These are phyloP conservation scores for Chaetomium cochliodes DNA, from an alignment of 495 filamentous ascomycete genomes.

Conservation along the genomic window DNA sequence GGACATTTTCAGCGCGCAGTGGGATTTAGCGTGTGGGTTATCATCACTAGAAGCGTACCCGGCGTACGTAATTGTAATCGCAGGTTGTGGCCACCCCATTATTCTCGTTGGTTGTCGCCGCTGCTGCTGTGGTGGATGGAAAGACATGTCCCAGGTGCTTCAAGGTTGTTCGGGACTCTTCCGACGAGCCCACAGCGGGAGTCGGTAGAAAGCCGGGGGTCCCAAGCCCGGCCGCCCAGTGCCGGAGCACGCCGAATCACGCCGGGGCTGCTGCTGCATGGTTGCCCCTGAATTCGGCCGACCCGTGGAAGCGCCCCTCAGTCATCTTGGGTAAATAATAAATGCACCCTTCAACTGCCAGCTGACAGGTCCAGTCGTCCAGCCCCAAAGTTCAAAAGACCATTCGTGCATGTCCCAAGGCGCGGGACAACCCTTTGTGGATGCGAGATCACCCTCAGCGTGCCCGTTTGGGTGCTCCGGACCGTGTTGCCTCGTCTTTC, in stretches of 20 bases:
- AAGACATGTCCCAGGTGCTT: too few species aligned
- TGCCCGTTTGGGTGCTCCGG: slow-evolving; percentile 33
- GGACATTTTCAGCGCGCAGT: not conserved
- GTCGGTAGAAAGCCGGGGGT: not conserved
- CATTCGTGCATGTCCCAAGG: slow-evolving; percentile 20
- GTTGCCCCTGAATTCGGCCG: not conserved
- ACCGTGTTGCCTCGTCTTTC: slow-evolving; percentile 14
- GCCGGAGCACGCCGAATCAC: not conserved
- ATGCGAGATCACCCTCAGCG: slow-evolving; percentile 22
- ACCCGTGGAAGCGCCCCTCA: not conserved
- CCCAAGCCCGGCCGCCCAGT: not conserved
- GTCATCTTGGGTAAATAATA: slow-evolving; percentile 15
- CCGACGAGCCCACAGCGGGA: not conserved
- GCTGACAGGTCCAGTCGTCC: not conserved
- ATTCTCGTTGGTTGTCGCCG: not conserved
- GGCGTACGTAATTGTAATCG: slow-evolving; percentile 12
- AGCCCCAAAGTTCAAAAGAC: not conserved
- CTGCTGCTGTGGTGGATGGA: not conserved
- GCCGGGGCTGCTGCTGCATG: not conserved
- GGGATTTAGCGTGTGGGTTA: not conserved
- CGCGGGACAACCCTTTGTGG: slow-evolving; percentile 22
- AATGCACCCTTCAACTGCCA: not conserved
- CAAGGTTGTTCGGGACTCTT: not conserved
- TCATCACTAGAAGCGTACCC: slow-evolving; percentile 4
- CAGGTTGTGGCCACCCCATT: not conserved